Percentiles rank a stretch among this genome's conserved stretches.
Conservation (phyloP, 305 asterid genomes). For the Fraxinus greggii region DNA sequence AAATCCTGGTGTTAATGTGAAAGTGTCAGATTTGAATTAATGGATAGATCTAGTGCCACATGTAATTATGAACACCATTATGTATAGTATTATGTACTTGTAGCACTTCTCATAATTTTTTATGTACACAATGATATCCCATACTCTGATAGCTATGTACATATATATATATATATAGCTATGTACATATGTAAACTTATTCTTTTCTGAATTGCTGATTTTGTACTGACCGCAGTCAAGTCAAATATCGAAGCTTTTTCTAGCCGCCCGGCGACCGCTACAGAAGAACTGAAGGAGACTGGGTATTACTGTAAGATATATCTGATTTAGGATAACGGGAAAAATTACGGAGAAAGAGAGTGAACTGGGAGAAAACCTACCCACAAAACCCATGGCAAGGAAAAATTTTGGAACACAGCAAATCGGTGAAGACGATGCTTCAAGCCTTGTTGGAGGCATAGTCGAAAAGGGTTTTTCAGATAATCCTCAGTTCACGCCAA, state of each 20-base stretch:
- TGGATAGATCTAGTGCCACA: no score
- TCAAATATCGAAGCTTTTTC: background rate
- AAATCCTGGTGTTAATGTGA: no score
- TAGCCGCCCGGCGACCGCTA: background rate
- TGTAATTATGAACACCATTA: no score
- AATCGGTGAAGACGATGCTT: conserved; percentile 43
- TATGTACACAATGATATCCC: no score
- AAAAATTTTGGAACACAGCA: conserved; percentile 20
- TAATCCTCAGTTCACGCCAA: conserved; percentile 24
- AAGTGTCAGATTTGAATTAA: no score
- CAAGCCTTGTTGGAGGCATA: conserved; percentile 69
- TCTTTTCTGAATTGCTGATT: background rate
- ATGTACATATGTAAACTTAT: no score
- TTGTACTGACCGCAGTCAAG: background rate
- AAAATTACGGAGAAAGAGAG: background rate
- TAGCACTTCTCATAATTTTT: no score
- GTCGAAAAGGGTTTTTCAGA: conserved; percentile 85
- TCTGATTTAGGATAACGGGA: background rate
- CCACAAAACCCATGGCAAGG: background rate
- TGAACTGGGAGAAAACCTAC: background rate
- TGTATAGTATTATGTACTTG: no score
- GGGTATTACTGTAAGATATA: background rate
- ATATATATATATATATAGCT: no score
- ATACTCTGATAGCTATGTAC: no score
- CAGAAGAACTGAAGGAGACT: background rate